Percentiles rank a stretch among this genome's conserved stretches.
These are phyloP conservation scores for Pestalotiopsis sp. DNA, from an alignment of 2,329 filamentous ascomycete species.

Conservation along the genomic window DNA sequence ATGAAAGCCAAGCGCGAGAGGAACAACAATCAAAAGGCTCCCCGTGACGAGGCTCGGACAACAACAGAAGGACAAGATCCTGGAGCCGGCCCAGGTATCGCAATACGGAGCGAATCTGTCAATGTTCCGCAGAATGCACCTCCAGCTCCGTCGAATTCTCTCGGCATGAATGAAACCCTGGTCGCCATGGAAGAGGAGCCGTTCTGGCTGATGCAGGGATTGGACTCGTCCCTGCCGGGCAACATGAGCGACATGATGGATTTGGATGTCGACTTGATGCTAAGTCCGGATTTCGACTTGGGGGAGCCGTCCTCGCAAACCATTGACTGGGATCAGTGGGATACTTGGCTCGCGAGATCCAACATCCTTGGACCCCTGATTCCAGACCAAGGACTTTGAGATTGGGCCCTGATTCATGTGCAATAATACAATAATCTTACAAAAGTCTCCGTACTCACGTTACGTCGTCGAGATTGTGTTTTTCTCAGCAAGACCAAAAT, in stretches of 20 bases:
- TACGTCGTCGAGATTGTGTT: no score
- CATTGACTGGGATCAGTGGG: slow-evolving; percentile 23
- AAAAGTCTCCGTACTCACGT: no score
- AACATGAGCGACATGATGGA: not conserved
- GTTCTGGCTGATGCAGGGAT: slow-evolving; percentile 21
- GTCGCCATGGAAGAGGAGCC: slow-evolving; percentile 16
- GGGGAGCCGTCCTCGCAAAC: slow-evolving; percentile 11
- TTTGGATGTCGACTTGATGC: slow-evolving; percentile 1
- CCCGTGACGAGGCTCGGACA: not conserved
- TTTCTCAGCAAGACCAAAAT: no score
- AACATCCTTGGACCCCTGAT: slow-evolving; percentile 7
- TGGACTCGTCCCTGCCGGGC: slow-evolving; percentile 2
- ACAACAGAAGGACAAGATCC: not conserved
- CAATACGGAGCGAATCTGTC: not conserved
- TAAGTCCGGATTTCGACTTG: slow-evolving; percentile 14
- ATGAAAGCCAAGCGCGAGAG: not conserved
- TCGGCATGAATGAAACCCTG: not conserved
- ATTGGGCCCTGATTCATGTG: no score
- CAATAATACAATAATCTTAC: no score
- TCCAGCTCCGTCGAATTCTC: not conserved
- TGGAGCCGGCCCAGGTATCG: not conserved
- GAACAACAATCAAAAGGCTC: not conserved
- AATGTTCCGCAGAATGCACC: not conserved
- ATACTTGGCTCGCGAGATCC: slow-evolving; percentile 22
- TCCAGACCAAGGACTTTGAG: not conserved